Evolutionary conservation across 257 asterid species (phyloP), one percentile per base, ranked within the genome.

Genomic region (Craterostigma plantagineum): DNA sequence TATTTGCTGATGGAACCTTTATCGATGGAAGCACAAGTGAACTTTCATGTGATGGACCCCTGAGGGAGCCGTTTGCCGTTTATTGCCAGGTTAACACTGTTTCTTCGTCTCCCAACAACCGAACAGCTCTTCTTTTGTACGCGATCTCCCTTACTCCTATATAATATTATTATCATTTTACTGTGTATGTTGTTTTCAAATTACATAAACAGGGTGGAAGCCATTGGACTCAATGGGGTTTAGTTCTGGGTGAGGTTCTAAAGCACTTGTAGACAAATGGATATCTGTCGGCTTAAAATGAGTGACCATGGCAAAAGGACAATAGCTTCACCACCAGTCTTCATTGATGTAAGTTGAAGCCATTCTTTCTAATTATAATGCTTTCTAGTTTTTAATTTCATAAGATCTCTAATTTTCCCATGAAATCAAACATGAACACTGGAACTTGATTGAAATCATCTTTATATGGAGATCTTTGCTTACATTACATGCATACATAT

Each of bases 161-260:
- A 18, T 7, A 38, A 50, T 33, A 9, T 17, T 43, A 34, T 14
- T 8, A 38, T 55, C 42, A 13, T 52, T 9, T 16, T n/a, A 55
- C 47, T 10, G 35, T 3, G 11, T 34, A 6, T 34, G 8, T 34
- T 34, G 37, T 33, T 14, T 17, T 33, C 14, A 45, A 47, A 35
- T 56, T 69, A 44, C 53, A 18, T 50, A 45, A 58, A 57, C 83
- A 85, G 96, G 96, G 96, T 50, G 96, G 94, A 46, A 77, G 94
- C 48, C 96, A 85, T 62, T 85, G 96, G 96, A 85, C 94, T 10
- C 96, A 81, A 23, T 85, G 96, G 96, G 96, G 81, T 51, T 70
- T 81, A 41, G 92, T 85, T 63, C 75, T 85, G 1, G 94, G 94
- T 41, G 96, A 81, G 66, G 81, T 85, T 48, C 67, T 81, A 43